These are phyloP conservation scores for Coemansia sp. DNA, from an alignment of 192 early-diverging fungal genomes.

Conservation along the genomic window DNA sequence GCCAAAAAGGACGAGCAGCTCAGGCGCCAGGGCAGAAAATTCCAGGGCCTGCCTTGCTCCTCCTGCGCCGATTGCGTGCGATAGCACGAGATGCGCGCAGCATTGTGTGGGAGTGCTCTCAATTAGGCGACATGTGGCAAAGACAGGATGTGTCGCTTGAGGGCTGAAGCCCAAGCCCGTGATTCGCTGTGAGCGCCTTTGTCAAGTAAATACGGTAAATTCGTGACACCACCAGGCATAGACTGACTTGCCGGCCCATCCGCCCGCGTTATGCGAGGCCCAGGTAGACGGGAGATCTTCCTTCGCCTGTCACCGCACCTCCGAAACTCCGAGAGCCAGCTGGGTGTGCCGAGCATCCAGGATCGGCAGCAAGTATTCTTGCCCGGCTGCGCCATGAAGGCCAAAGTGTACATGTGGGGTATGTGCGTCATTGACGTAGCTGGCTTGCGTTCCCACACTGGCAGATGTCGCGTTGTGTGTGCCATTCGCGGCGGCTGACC, in stretches of 20 bases:
- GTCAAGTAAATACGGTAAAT: conserved; percentile 7
- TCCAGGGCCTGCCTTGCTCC: neutral
- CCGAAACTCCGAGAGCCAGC: neutral
- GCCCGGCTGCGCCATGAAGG: neutral
- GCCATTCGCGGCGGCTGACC: neutral
- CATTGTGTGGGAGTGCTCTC: neutral
- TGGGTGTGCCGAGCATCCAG: neutral
- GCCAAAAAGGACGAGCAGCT: neutral
- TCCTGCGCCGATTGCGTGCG: conserved; percentile 4
- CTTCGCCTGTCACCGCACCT: too few relatives aligned
- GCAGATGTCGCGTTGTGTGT: neutral
- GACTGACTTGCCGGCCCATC: too few relatives aligned
- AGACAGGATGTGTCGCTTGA: neutral
- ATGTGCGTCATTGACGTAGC: neutral
- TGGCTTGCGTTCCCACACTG: neutral
- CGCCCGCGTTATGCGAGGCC: too few relatives aligned
- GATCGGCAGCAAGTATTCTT: neutral
- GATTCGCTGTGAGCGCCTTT: neutral
- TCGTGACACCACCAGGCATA: conserved; percentile 15
- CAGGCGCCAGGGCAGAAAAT: neutral
- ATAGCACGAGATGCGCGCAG: neutral
- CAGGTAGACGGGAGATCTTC: too few relatives aligned
- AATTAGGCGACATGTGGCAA: neutral
- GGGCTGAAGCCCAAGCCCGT: neutral
- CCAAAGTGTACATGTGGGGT: neutral